Base-by-base conservation (phyloP, 108 stramenopile species). In the Skeletonema grethae region DNA sequence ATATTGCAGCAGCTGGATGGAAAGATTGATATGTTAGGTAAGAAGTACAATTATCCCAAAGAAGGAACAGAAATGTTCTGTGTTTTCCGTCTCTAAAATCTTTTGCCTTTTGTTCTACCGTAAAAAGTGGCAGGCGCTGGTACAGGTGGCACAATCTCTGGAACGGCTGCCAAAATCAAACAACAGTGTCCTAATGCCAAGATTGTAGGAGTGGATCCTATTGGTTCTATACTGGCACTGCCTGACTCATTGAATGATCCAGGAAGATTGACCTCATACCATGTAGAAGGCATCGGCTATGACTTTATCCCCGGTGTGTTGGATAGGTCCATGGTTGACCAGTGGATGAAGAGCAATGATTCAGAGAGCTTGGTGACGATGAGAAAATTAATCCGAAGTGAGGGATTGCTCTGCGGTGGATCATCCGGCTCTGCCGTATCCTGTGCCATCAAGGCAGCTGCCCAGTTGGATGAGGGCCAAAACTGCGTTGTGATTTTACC, bases 271-370 rank as follows among this genome's bases (percentile, higher is more conserved):
- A 65, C 69, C 36, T 30, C 90, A 2, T 97, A 96, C 69, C 84
- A 90, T 53, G 95, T 96, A 28, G 97, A 97, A 73, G 97, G 97
- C 12, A 97, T 96, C 59, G 96, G 97, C 10, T 97, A 97, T 70
- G 97, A 97, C 71, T 97, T 97, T 69, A 90, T 97, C 28, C 97
- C 97, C 1, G 80, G 83, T 4, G 97, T 97, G 5, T 82, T 96
- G 48, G 89, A 97, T 79, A 84, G 97, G 12, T 62, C 25, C 9
- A 56, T 93, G 41, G 87, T 95, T 4, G 93, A 96, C 82, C 2
- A 12, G 13, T 96, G 95, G 95, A 76, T 90, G 57, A 97, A 97
- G 86, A 82, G 82, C 50, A 87, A 91, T 36, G 94, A 97, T 69
- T 58, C 69, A 39, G 84, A 82, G 31, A 71, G 65, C 15, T 73